Evolutionary conservation across 106 monocot species (phyloP).

Genomic region (Phalaenopsis aphrodite): DNA sequence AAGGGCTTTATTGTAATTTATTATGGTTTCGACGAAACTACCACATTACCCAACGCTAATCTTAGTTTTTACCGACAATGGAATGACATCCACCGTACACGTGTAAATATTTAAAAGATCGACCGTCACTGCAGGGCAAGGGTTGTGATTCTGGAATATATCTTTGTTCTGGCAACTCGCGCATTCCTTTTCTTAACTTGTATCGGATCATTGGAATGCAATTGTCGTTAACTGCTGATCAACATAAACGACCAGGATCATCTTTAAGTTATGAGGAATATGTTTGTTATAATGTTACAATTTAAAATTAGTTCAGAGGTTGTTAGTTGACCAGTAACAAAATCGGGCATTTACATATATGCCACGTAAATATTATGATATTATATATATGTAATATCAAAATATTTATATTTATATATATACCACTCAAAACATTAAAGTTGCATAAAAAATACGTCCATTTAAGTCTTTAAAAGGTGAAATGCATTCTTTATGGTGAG

Average conservation of each 20-base stretch:
- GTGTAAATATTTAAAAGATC: neutral
- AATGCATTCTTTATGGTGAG: no score
- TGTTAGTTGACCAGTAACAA: no score
- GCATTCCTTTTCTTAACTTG: neutral
- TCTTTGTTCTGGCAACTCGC: neutral
- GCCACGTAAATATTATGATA: no score
- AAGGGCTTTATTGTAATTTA: no score
- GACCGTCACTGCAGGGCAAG: neutral
- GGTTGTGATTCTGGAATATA: neutral
- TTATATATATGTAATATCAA: no score
- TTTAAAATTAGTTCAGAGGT: neutral
- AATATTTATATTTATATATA: no score
- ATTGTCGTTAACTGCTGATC: neutral
- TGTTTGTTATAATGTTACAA: neutral
- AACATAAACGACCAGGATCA: neutral
- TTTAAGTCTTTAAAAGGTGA: no score
- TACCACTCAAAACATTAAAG: no score
- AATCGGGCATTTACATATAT: no score
- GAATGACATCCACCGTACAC: neutral
- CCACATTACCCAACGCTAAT: neutral
- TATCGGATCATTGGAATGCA: neutral
- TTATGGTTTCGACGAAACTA: no score
- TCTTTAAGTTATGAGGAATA: neutral
- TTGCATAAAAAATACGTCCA: no score
- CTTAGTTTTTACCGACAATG: neutral